Conservation (phyloP, 2,329 filamentous ascomycete species). For the Plenodomus lindquistii region DNA sequence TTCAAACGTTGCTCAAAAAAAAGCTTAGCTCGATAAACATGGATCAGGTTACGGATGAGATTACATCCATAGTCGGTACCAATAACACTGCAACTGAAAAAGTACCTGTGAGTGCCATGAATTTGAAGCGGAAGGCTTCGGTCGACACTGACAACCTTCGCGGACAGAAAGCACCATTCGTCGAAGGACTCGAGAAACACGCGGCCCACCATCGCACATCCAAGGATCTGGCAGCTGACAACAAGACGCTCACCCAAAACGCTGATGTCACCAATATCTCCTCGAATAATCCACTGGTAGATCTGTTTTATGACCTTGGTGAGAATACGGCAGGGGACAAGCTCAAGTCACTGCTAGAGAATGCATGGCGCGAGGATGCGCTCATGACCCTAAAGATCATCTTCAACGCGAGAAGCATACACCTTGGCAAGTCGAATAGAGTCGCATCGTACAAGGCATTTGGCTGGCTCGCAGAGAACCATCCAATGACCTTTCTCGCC, state of each 20-base stretch:
- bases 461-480: constrained; percentile 60
- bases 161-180: constrained; percentile 23
- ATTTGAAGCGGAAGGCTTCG: constrained; percentile 16
- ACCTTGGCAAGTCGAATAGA: constrained; percentile 59
- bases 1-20: constrained; percentile 17
- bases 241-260: constrained; percentile 60
- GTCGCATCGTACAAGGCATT: constrained; percentile 56
- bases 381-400: constrained; percentile 61
- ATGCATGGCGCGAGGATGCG: constrained; percentile 56
- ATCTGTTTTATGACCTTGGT: constrained; percentile 60
- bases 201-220: constrained; percentile 11
- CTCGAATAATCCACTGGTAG: constrained; percentile 53
- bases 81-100: neutral
- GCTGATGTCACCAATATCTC: constrained; percentile 54
- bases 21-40: constrained; percentile 1
- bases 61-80: neutral
- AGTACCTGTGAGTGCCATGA: constrained; percentile 6
- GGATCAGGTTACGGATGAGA: constrained; percentile 5
- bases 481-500: constrained; percentile 58
- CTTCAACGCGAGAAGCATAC: constrained; percentile 64
- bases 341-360: constrained; percentile 50
- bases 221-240: constrained; percentile 29
- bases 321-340: constrained; percentile 44
- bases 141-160: constrained; percentile 10
- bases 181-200: constrained; percentile 22